Base-by-base conservation (phyloP, 2,329 filamentous ascomycete genomes). In the Aspergillus intermedius region DNA sequence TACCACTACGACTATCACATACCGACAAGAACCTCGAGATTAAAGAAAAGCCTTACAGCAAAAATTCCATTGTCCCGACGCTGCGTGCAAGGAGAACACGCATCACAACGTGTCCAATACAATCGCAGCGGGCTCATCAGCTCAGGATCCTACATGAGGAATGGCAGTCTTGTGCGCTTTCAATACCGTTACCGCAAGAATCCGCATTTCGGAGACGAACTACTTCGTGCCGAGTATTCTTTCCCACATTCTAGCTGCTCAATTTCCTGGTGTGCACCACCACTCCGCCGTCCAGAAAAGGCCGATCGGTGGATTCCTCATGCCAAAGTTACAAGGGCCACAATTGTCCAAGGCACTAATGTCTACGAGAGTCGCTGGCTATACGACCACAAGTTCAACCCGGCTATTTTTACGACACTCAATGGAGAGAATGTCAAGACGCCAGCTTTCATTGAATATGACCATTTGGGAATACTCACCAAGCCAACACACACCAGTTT, bases 301-400 rank as follows among this genome's bases (percentile, higher is more conserved):
- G 66, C 74, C 48, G 74, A 80, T 43, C 69, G 72, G 44, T 80
- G 77, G 76, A 79, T 80, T 46, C 77, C 77, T 5, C 75, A 77
- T 52, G 72, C 77, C 15, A 75, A 77, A 45, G 75, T 79, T 2
- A 77, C 73, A 3, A 74, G 78, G 59, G 77, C 77, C 4, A 78
- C 74, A 0, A 79, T 79, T 49, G 73, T 78, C 3, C 72, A 79
- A 50, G 75, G 72, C 6, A 63, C 74, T 6, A 73, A 79, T 52
- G 72, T 78, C 2, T 80, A 76, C 51, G 74, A 79, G 57, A 74
- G 74, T 48, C 70, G 70, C 56, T 75, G 72, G 72, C 57, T 68
- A 15, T 76, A 76, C 42, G 72, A 76, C 52, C 73, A 76, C 56
- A 74, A 74, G 55, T 73, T 74, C 52, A 71, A 75, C 54, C 73